These are phyloP conservation scores for Gossypium australe DNA, from an alignment of 345 rosid genomes.

Conservation along the genomic window DNA sequence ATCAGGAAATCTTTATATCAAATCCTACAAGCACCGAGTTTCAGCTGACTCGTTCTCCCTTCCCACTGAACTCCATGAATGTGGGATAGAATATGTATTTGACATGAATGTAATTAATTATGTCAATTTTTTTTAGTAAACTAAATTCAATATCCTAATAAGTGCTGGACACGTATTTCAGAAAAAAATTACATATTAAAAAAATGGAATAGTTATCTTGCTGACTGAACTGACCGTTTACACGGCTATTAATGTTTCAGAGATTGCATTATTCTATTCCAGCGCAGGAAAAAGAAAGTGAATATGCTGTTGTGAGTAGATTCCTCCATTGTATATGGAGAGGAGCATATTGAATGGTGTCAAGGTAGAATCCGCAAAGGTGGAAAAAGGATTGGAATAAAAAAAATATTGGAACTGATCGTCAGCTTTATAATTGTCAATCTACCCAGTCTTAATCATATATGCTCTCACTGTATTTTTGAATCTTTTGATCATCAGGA, in stretches of 20 bases:
- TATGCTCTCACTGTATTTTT: not conserved
- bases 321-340: slow-evolving; percentile 22
- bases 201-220: not conserved
- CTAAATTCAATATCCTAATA: no score
- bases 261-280: slow-evolving; percentile 6
- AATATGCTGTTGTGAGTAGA: slow-evolving; percentile 4
- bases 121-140: no score
- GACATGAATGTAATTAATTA: no score
- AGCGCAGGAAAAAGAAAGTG: not conserved
- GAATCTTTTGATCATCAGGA: not conserved
- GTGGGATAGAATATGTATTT: no score
- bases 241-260: slow-evolving; percentile 14
- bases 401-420: not conserved
- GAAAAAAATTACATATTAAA: not conserved
- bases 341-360: slow-evolving; percentile 14
- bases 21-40: no score
- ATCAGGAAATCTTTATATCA: no score
- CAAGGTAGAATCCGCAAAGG: not conserved
- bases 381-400: slow-evolving; percentile 14
- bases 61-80: no score
- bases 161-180: not conserved
- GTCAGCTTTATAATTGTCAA: not conserved
- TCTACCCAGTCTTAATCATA: not conserved
- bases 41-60: no score
- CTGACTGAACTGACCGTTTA: slow-evolving; percentile 7